Conservation (phyloP, 179 eudicot species). For the Silene coronaria region DNA sequence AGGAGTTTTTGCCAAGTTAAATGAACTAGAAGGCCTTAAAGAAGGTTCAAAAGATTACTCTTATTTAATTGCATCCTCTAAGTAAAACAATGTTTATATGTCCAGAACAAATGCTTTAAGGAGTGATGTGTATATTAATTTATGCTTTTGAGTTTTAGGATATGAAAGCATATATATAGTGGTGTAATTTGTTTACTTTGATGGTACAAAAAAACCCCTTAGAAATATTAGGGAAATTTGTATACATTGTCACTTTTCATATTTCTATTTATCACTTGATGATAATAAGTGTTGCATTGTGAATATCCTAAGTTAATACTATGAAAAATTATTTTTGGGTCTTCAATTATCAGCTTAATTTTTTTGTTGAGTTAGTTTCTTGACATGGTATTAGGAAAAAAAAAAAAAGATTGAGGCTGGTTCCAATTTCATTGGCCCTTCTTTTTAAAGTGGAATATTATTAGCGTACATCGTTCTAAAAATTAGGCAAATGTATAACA, state of each 20-base stretch:
- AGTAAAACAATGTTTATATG: constrained; percentile 1
- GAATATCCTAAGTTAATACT: neutral
- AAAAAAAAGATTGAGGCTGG: no score
- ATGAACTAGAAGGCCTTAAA: constrained; percentile 18
- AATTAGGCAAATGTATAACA: no score
- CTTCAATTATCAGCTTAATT: no score
- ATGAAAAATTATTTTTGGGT: no score
- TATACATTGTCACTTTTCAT: neutral
- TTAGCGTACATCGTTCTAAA: no score
- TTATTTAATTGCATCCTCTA: constrained; percentile 22
- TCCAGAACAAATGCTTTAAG: neutral
- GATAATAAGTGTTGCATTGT: neutral
- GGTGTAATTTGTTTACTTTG: no score
- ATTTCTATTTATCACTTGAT: neutral
- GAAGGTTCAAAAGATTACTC: constrained; percentile 9
- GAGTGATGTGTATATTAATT: neutral
- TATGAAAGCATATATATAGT: constrained; percentile 6
- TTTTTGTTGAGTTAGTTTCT: no score
- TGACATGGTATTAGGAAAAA: no score
- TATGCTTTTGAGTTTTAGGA: constrained; percentile 2
- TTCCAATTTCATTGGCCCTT: no score
- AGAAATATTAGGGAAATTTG: neutral
- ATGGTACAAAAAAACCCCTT: no score
- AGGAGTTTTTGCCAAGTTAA: constrained; percentile 68
- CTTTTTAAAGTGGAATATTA: no score